Evolutionary conservation across 371 early-diverging fungal genomes (phyloP), one percentile per base, ranked within the genome.

Genomic region (Mucor lusitanicus): DNA sequence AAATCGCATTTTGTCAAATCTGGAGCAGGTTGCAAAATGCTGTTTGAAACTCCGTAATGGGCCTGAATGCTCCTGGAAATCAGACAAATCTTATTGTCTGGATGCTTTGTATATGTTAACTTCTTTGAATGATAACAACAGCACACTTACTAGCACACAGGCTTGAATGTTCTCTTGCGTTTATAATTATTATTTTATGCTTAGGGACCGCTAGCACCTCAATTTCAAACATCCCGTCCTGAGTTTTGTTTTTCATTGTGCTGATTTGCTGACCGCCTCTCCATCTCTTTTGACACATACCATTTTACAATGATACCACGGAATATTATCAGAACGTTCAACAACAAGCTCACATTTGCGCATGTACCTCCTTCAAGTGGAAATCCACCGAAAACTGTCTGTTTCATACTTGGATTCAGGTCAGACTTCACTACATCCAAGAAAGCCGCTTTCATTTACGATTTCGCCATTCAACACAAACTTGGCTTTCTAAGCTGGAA

Each of bases 391-490:
- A 44, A 33, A 23, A 56, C 83, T 3, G 15, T 82, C 8, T 82
- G 83, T 46, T 83, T 76, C 62, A 79, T 83, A 35, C 77, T 81
- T 17, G 83, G 83, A 0, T 83, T 77, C 35, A 69, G 69, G 3
- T 81, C 81, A 0, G 53, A 71, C 11, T 75, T 73, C 21, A 50
- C 65, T n/a, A 66, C 59, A 19, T 83, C 83, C 1, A 67, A 61
- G 37, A 83, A 83, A 53, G 69, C 75, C 7, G 56, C 67, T 2
- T 35, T 37, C 6, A 39, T 80, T 3, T 70, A 75, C 54, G 44
- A 71, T 17, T 62, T 48, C 35, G 68, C 76, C 1, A 6, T 30
- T 6, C 11, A 58, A n/a, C 63, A 72, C n/a, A 54, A 50, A 6
- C 50, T 61, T 17, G 74, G 78, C 0, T 82, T 73, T 59, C 53